phyloP scores from a whole-genome alignment of 2,329 filamentous ascomycete species.

The Arthrobotrys sinensis region DNA sequence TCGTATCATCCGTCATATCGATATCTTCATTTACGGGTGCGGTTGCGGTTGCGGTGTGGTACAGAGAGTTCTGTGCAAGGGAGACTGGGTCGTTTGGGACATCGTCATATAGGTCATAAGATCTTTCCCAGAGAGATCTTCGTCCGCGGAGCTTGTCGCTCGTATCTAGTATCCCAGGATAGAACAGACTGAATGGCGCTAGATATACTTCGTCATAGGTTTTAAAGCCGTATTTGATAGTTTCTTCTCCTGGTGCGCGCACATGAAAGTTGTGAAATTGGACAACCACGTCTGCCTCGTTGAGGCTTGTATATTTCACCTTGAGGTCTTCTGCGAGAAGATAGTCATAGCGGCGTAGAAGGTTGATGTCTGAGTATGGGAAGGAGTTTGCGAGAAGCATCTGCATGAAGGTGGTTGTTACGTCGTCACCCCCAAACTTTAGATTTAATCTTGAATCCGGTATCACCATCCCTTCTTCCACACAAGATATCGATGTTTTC shows the following conservation, averaged over 20 bases:
- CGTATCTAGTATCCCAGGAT: slow-evolving; percentile 88
- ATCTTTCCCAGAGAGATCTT: slow-evolving; percentile 85
- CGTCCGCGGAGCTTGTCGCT: slow-evolving; percentile 83
- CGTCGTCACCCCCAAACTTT: slow-evolving; percentile 92
- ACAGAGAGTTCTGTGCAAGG: slow-evolving; percentile 81
- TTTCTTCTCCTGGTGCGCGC: slow-evolving; percentile 87
- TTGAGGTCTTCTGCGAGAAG: slow-evolving; percentile 95
- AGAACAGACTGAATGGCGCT: slow-evolving; percentile 92
- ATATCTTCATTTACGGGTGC: slow-evolving; percentile 10
- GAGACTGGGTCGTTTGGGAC: slow-evolving; percentile 93
- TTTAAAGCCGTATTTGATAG: slow-evolving; percentile 94
- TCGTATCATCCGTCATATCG: slow-evolving; percentile 63
- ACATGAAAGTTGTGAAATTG: slow-evolving; percentile 92
- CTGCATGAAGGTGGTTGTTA: slow-evolving; percentile 94
- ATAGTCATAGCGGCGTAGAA: slow-evolving; percentile 90
- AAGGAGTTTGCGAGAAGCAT: slow-evolving; percentile 99
- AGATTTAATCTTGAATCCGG: slow-evolving; percentile 96
- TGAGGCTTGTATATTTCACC: slow-evolving; percentile 91
- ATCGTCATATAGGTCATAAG: slow-evolving; percentile 93
- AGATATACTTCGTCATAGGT: slow-evolving; percentile 96
- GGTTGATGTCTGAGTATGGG: slow-evolving; percentile 93
- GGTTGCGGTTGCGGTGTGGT: slow-evolving; percentile 65
- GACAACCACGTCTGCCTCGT: slow-evolving; percentile 88
- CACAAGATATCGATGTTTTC: slow-evolving; percentile 96
- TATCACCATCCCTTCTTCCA: slow-evolving; percentile 94